A percentile compares a stretch with the other conserved stretches of the same genome.
Conservation (phyloP, 495 filamentous ascomycete species). For the Usnea hakonensis region DNA sequence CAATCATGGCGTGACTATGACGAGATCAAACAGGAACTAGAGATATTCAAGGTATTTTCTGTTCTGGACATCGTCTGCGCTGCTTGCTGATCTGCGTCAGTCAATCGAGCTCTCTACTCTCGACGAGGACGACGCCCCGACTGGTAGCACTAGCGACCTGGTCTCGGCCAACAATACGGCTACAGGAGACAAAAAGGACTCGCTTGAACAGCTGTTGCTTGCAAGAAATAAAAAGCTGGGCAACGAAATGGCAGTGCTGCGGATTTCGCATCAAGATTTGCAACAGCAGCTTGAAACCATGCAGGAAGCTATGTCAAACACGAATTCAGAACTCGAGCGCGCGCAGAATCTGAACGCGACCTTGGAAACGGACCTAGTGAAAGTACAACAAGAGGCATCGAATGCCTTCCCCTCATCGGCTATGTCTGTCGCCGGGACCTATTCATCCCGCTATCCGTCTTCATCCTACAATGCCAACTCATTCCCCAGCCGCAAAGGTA, state of each 20-base stretch:
- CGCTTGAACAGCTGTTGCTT: slow-evolving; percentile 81
- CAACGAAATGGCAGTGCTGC: slow-evolving; percentile 84
- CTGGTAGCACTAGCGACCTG: slow-evolving; percentile 24
- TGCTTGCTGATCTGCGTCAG: slow-evolving; percentile 30
- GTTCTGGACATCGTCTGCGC: not conserved
- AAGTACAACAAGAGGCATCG: slow-evolving; percentile 73
- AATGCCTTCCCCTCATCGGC: slow-evolving; percentile 79
- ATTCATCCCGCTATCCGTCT: slow-evolving; percentile 72
- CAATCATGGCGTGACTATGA: slow-evolving; percentile 92
- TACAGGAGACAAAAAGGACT: slow-evolving; percentile 61
- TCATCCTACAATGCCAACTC: slow-evolving; percentile 56
- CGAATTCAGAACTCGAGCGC: slow-evolving; percentile 79
- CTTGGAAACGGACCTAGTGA: slow-evolving; percentile 85
- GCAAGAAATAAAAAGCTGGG: slow-evolving; percentile 92
- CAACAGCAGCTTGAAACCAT: slow-evolving; percentile 70
- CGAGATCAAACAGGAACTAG: slow-evolving; percentile 88
- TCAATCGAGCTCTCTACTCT: slow-evolving; percentile 92
- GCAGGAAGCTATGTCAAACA: slow-evolving; percentile 74
- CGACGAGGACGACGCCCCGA: slow-evolving; percentile 64
- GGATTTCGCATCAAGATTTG: slow-evolving; percentile 90
- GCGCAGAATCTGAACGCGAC: slow-evolving; percentile 76
- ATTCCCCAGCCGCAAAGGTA: slow-evolving; percentile 46
- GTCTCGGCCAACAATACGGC: slow-evolving; percentile 39
- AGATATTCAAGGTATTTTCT: slow-evolving; percentile 69
- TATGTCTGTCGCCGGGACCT: slow-evolving; percentile 89